Evolutionary conservation across 2,329 filamentous ascomycete species (phyloP), one percentile per base, ranked within the genome.

Genomic region (Diatrype stigma): DNA sequence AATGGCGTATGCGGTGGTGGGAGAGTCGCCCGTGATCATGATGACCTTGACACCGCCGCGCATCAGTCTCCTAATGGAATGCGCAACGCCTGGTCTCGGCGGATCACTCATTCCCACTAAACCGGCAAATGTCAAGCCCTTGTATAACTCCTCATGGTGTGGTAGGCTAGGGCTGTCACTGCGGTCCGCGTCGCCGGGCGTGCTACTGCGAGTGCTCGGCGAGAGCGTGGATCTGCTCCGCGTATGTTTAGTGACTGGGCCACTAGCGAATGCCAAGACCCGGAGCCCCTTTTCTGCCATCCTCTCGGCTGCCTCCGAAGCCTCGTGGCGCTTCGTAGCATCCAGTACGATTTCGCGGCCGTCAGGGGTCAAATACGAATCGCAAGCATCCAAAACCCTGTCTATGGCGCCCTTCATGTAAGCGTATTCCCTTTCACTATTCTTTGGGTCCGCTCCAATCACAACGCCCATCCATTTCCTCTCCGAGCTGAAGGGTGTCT

Each of bases 401-500:
- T 99, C 94, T 38, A 97, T 78, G 32, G 94, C 90, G 30, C 94
- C 95, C 67, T 99, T 99, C 74, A 97, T 89, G 67, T 97, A 99
- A 1, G 90, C 92, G 58, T 90, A 85, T 62, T 96, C 89, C 54
- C 85, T 84, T 35, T 87, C 85, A 49, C 75, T 73, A 52, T 75
- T 77, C 28, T 75, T 72, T 26, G 76, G 76, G 45, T 82, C 78
- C 21, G 77, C 74, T 42, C 84, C 84, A 59, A 96, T 89, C 2
- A 91, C 87, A 26, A 96, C 92, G 32, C 95, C 95, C 95, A 99
- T 99, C 93, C 93, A 99, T 70, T 99, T 99, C 51, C 93, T 83
- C 66, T 96, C 91, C 1, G 94, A 99, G 67, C 93, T 97, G 70
- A 99, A 99, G 0, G 94, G 92, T 0, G 90, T 92, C 68, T 99